Base-by-base conservation (phyloP, 768 basidiomycete genomes). In the Amanita molliuscula region DNA sequence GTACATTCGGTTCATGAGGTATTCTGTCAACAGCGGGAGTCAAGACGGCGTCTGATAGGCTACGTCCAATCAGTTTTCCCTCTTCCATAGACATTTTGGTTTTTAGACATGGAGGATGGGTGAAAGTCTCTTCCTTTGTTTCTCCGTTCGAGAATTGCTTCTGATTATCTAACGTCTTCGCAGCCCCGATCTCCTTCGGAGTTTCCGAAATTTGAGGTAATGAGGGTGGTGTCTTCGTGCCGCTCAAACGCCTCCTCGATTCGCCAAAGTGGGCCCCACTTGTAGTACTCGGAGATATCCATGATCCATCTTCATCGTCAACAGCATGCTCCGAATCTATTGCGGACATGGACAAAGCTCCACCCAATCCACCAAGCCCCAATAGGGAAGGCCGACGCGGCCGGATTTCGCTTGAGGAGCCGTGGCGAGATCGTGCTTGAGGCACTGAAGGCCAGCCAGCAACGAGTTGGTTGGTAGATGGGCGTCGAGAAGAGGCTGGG, bases 401-500 rank as follows among this genome's bases (percentile, higher is more conserved):
- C 15, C 31, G 29, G 20, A 23, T 11, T 15, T 53, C 55, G 31
- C 33, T 41, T 15, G 53, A 47, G 2, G 48, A 48, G 29, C 45
- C 44, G 33, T 46, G 16, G 25, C 54, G n/a, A 33, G 56, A 56
- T 45, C 23, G 51, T 37, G 51, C 49, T 20, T 20, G 58, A 37
- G 52, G 41, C 40, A 50, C 29, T 15, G 65, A 62, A 18, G 62
- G 55, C 20, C 62, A 59, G n/a, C 59, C 51, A 16, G 58, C 55
- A 28, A 50, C 53, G 48, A 55, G 36, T 48, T 52, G 36, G 37
- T 53, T 50, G 18, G 31, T 29, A 16, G 71, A 74, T 25, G 66
- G 61, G 18, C 68, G 65, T n/a, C 16, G 59, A 59, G 81, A 81
- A 6, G 56, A 33, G 10, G 66, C 74, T 11, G 78, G 79, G 0